Base-by-base conservation (phyloP, 176 grass and related monocot genomes). In the Phoenix dactylifera region DNA sequence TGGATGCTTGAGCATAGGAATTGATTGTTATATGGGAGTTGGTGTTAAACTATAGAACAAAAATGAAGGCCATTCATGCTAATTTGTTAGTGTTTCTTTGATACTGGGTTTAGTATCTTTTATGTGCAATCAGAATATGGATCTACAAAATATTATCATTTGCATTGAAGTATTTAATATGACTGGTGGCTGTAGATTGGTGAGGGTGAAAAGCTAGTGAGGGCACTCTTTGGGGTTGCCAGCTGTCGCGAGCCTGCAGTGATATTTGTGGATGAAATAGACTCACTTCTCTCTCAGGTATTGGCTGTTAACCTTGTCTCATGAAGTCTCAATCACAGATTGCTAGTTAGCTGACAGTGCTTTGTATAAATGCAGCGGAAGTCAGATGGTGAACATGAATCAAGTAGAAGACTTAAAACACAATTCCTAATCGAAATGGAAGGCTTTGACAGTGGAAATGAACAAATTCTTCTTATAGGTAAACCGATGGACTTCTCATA, bases 371-470 rank as follows among this genome's bases (percentile, higher is more conserved):
- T 88, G 55, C 83, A 96, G 92, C 86, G 92, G 54, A 90, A 96
- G 59, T 90, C 92, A 56, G 86, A 96, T 66, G 92, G 92, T 67
- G 92, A 96, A 52, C 92, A 96, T 80, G 92, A 96, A 77, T 96
- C 92, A 74, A 96, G 92, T 69, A 87, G 92, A 77, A 89, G 92
- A 63, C 64, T 96, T 58, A 96, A 96, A 76, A 96, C 92, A 62
- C 92, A 96, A 69, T 96, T 96, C 82, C 78, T 96, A 58, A 96
- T 96, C 62, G 92, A 96, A 66, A 96, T 90, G 92, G 92, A 96
- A 74, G 92, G 92, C 59, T 96, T 96, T 59, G 83, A 96, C 71
- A 77, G 65, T 64, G 92, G 77, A 78, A 88, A 80, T 66, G 92
- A 90, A 44, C 92, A 96, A 82, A 80, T 96, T 60, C 74, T 96